Percentiles rank a stretch among this genome's conserved stretches.
These are phyloP conservation scores for Leucocoprinus leucothites DNA, from an alignment of 768 basidiomycete species.

Conservation along the genomic window DNA sequence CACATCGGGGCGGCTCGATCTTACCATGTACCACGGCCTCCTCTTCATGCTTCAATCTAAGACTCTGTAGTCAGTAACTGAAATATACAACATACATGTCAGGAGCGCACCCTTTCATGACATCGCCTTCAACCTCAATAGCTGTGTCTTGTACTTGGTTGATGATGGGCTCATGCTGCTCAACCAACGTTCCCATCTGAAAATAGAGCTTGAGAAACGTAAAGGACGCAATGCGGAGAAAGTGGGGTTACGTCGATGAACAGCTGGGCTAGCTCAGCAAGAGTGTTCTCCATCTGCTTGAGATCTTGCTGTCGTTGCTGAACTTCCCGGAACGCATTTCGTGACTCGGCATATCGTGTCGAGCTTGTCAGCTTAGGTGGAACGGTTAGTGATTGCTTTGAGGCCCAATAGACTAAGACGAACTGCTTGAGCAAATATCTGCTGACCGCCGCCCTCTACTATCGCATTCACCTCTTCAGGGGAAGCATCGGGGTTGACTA, in stretches of 20 bases:
- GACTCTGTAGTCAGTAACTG: constrained; percentile 2
- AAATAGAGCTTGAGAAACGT: constrained; percentile 4
- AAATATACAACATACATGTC: neutral
- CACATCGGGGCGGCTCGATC: neutral
- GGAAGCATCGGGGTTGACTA: constrained; percentile 86
- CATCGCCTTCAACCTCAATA: constrained; percentile 59
- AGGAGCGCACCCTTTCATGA: constrained; percentile 60
- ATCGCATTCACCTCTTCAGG: constrained; percentile 75
- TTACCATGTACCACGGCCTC: constrained; percentile 59
- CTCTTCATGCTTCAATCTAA: constrained; percentile 59
- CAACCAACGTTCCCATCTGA: constrained; percentile 76
- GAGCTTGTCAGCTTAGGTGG: constrained; percentile 60
- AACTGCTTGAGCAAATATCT: constrained; percentile 81
- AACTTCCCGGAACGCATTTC: constrained; percentile 82
- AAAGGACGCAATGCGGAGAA: neutral
- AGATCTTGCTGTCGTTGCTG: constrained; percentile 88
- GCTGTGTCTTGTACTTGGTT: constrained; percentile 62
- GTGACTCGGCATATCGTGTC: constrained; percentile 80
- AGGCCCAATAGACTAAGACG: constrained; percentile 14
- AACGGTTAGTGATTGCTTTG: neutral
- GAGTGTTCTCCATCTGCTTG: constrained; percentile 77
- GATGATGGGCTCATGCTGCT: constrained; percentile 79
- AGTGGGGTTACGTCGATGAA: constrained; percentile 67
- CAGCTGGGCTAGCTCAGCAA: constrained; percentile 85
- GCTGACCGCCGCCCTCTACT: constrained; percentile 58